Base-by-base conservation (phyloP, 139 green algal genomes). In the Chlorella sorokiniana region DNA sequence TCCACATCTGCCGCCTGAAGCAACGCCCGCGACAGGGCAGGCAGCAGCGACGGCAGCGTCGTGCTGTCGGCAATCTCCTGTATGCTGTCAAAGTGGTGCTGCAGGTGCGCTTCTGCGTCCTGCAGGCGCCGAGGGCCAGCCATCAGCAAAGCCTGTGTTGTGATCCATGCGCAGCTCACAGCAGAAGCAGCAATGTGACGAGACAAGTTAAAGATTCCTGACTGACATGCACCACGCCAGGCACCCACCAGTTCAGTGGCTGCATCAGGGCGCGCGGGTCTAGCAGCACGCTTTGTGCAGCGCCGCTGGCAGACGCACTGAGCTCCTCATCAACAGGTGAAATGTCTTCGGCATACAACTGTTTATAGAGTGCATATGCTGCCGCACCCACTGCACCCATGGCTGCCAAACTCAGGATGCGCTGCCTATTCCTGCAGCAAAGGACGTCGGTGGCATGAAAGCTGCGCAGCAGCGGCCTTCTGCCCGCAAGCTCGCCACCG, bases 21-120 rank as follows among this genome's bases (percentile, higher is more conserved):
- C 7, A 95, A 81, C 37, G 69, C 76, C 4, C 69, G 42, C 31
- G 56, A 64, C 52, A 95, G 83, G 42, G 88, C 85, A 2, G 78
- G 80, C 37, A 95, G 87, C 62, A 95, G 81, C 11, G 87, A 89
- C 27, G 91, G 91, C 33, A 95, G 74, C 14, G 91, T 95, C n/a
- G 90, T 95, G 52, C 31, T 79, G 71, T 94, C 90, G 1, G 86
- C 82, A 69, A 95, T 95, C 20, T 82, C 54, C 76, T 95, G 91
- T n/a, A 94, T 91, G 54, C 64, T 89, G 37, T 95, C 86, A 76
- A 94, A 94, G 78, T 94, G 91, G 48, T 85, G 78, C 76, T 87
- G 63, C 76, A 89, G 72, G 77, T 84, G 79, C 0, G 67, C 80
- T 37, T 77, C 71, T 20, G 75, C 74, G 10, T 85, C 73, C 67